Percentiles rank a stretch among this genome's conserved stretches.
Evolutionary conservation across 768 basidiomycete species (phyloP).

Genomic region (Mycena capillaripes): DNA sequence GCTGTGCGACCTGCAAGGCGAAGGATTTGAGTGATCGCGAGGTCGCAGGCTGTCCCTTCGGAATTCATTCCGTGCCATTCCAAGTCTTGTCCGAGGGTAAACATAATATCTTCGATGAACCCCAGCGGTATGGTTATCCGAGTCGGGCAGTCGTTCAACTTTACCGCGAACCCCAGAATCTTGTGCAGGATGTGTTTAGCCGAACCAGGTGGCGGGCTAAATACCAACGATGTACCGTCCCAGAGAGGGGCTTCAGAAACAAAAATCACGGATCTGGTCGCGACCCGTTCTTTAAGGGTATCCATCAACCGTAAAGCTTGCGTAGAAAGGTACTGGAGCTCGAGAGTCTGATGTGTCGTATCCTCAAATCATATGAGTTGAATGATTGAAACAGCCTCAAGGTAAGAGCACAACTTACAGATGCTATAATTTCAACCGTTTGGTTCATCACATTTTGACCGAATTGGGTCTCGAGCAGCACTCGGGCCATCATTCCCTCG

Average conservation of each 20-base stretch:
- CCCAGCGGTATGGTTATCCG: not conserved
- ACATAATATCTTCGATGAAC: not conserved
- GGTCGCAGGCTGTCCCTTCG: not conserved
- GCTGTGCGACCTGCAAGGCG: not conserved
- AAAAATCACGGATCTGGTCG: not conserved
- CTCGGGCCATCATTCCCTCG: slow-evolving; percentile 16
- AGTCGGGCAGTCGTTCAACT: not conserved
- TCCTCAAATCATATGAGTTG: not conserved
- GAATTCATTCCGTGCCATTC: not conserved
- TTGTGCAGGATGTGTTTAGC: not conserved
- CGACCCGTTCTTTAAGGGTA: not conserved
- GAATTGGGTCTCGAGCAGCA: slow-evolving; percentile 15
- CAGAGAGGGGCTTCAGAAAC: too few relatives aligned
- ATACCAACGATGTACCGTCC: too few relatives aligned
- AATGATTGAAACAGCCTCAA: not conserved
- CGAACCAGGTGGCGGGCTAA: too few relatives aligned
- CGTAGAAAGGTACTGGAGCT: not conserved
- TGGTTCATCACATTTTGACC: slow-evolving; percentile 10
- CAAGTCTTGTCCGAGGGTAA: not conserved
- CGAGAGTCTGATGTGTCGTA: not conserved
- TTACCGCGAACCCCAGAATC: not conserved
- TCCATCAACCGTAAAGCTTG: not conserved
- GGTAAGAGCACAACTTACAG: not conserved
- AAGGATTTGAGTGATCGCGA: not conserved
- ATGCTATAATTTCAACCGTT: slow-evolving; percentile 16